Conservation (phyloP, 306 rosid species). For the Inga leiocalycina region DNA sequence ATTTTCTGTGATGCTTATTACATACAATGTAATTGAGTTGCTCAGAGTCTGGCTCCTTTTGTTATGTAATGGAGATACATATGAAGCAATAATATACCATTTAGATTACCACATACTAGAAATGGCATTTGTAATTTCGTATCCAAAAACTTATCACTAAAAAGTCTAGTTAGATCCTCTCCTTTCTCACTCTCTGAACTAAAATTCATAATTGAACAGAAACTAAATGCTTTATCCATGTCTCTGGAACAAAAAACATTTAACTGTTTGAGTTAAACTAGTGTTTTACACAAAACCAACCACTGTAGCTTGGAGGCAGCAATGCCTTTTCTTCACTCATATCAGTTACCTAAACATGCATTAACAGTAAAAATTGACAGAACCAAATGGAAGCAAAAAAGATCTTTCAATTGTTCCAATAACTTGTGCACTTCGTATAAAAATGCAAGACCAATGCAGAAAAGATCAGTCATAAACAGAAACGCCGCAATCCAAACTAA, state of each 20-base stretch:
- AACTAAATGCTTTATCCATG: not conserved
- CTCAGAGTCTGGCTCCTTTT: too few relatives aligned
- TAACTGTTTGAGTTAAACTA: not conserved
- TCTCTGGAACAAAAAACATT: not conserved
- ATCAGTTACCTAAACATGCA: not conserved
- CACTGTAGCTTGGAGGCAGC: not conserved
- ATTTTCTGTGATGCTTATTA: not conserved
- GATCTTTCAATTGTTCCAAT: not conserved
- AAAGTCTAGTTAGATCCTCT: not conserved
- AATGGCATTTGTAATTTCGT: not conserved
- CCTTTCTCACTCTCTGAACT: not conserved
- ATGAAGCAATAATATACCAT: not conserved
- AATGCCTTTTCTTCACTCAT: not conserved
- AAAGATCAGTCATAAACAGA: not conserved
- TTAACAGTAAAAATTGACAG: too few relatives aligned
- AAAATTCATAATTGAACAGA: not conserved
- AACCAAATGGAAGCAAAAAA: not conserved
- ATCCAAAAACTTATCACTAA: not conserved
- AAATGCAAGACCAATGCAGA: not conserved
- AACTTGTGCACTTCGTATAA: not conserved
- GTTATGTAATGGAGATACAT: not conserved
- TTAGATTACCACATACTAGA: not conserved
- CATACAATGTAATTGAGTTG: not conserved
- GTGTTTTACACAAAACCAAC: not conserved
- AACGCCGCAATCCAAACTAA: constrained; percentile 33